Evolutionary conservation across 208 protist genomes (phyloP), one percentile per base, ranked within the genome.

Genomic region (Leishmania amazonensis): DNA sequence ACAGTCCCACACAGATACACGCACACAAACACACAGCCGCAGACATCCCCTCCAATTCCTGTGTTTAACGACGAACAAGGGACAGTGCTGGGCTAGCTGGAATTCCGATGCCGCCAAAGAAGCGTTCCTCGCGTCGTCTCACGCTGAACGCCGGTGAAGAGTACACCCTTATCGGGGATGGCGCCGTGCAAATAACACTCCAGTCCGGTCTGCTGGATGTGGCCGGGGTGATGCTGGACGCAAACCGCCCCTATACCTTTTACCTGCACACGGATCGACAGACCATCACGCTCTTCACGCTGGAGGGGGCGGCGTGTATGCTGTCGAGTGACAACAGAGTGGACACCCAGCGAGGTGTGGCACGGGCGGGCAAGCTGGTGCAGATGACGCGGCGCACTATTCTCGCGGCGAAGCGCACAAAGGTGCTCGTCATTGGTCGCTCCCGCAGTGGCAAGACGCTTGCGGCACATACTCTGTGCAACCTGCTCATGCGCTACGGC

Each of bases 81-180:
- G 31, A 38, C 35, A 9, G 73, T 31, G 51, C 11, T 31, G 15
- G 24, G 47, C 73, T 40, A 31, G 51, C 79, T 40, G 35, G 28
- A 53, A 70, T 67, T 51, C 31, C 51, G n/a, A 94, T 95, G 91
- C 81, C 83, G 17, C 89, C 86, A 47, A 89, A 88, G 60, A 85
- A 89, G 72, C 87, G 85, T 42, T 49, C 70, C n/a, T 42, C 74
- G 49, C 82, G 81, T 2, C 87, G 85, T 51, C 82, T 96, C 47
- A 88, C 86, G 13, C 87, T 97, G 68, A 91, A 89, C 73, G 92
- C 94, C 2, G 94, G 92, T 21, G 90, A 96, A 89, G 92, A 97
- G 87, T 94, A 90, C 74, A 90, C 89, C 13, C 76, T 97, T 28
- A 80, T 74, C 19, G 89, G 92, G 38, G 89, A 51, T 75, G 88